Percentiles rank a stretch among this genome's conserved stretches.
Evolutionary conservation across 164 flowering plant genomes (phyloP).

Genomic region (Tetrastigma voinierianum): DNA sequence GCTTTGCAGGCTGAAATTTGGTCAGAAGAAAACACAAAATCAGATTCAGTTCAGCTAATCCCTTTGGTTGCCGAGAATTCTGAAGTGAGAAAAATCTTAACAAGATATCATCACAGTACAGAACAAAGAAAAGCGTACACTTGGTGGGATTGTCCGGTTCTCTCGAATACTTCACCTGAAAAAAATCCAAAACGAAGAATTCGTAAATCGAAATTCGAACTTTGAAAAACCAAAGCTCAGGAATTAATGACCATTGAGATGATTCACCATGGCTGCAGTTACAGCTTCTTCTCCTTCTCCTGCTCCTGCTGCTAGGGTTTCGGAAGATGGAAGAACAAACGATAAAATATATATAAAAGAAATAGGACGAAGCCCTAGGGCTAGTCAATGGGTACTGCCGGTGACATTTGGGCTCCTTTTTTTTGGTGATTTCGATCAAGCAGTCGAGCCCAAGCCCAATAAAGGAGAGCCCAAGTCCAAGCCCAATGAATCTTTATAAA

Average conservation of each 20-base stretch:
- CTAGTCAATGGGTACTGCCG: too few relatives aligned
- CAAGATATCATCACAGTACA: not conserved
- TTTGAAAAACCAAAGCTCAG: not conserved
- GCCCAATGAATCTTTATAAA: too few relatives aligned
- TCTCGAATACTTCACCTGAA: conserved; percentile 68
- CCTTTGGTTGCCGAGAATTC: not conserved
- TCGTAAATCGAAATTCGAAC: not conserved
- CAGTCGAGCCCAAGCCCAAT: too few relatives aligned
- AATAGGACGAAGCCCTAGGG: too few relatives aligned
- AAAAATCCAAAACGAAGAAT: not conserved
- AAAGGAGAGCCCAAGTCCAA: too few relatives aligned
- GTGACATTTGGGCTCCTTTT: too few relatives aligned
- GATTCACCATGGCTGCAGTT: conserved; percentile 21
- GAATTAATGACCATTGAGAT: too few relatives aligned
- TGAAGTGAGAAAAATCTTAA: not conserved
- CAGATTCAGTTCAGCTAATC: not conserved
- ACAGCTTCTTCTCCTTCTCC: not conserved
- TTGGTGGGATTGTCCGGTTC: conserved; percentile 71
- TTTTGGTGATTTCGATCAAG: too few relatives aligned
- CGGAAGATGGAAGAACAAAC: too few relatives aligned
- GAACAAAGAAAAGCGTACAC: conserved; percentile 25
- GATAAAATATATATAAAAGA: too few relatives aligned
- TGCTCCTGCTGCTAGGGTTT: not conserved
- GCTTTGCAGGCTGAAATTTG: conserved; percentile 64
- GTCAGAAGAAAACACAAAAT: not conserved